These are phyloP conservation scores for Fusarium tuaranense DNA, from an alignment of 2,329 filamentous ascomycete genomes.

Conservation along the genomic window DNA sequence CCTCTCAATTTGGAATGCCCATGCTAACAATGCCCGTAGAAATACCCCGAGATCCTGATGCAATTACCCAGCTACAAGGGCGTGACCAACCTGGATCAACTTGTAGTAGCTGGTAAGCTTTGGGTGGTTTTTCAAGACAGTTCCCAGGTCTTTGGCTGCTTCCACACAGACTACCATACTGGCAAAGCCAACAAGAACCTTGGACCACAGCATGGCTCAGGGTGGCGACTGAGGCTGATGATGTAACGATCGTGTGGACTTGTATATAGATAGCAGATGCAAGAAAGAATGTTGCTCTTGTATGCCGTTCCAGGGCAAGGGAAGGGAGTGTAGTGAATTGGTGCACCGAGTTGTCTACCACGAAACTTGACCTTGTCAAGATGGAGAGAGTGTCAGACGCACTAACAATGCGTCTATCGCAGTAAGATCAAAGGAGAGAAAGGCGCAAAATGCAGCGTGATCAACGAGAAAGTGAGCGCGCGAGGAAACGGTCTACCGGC, in stretches of 20 bases:
- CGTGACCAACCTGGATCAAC: constrained; percentile 54
- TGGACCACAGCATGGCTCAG: constrained; percentile 35
- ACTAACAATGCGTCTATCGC: not conserved
- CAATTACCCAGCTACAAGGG: constrained; percentile 54
- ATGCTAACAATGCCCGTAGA: constrained; percentile 44
- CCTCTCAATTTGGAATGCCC: not conserved
- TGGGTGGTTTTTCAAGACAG: constrained; percentile 52
- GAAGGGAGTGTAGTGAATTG: not conserved
- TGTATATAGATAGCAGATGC: not conserved
- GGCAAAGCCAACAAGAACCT: constrained; percentile 35
- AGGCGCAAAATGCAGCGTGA: constrained; percentile 6
- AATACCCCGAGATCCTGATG: constrained; percentile 59
- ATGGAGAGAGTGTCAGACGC: not conserved
- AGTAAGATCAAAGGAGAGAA: constrained; percentile 17
- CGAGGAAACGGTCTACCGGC: not conserved
- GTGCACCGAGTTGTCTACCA: not conserved
- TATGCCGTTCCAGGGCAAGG: not conserved
- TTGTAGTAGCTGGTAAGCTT: constrained; percentile 59
- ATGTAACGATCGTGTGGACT: not conserved
- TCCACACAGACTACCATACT: constrained; percentile 30
- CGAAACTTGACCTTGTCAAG: not conserved
- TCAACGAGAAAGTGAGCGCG: constrained; percentile 20
- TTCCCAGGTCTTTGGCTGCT: constrained; percentile 52
- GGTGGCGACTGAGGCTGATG: not conserved
- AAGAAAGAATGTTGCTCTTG: not conserved